Evolutionary conservation across 495 filamentous ascomycete species (phyloP), one percentile per base, ranked within the genome.

Genomic region (Hapsidospora chrysogenum): DNA sequence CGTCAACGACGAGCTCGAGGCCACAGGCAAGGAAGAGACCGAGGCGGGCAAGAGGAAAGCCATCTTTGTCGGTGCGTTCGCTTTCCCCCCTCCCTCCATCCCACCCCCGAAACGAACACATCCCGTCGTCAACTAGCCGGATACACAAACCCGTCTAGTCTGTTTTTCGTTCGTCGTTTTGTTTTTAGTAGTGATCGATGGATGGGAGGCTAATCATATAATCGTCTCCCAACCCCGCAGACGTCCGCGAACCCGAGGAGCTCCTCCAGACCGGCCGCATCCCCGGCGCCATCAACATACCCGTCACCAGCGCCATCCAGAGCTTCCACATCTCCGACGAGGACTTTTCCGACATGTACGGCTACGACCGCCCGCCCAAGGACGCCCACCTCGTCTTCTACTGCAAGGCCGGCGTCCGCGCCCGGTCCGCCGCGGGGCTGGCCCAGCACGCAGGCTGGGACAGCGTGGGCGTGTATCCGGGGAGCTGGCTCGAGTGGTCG

Each of bases 401-500:
- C 52, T 97, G 89, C 54, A 87, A 80, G 58, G 74, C 83, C 0
- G 89, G 89, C 2, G 84, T 95, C 38, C 66, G 89, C 53, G 80
- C 78, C 45, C 53, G 63, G 15, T 71, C 80, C 3, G 87, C 86
- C n/a, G 85, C 86, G 17, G 66, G 73, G 48, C 51, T 95, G 58
- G 87, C 87, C 33, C 58, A 60, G 33, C 67, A 78, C 54, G 74
- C 72, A 9, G 87, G 89, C 17, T 95, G 78, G 66, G 55, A 60
- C 22, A 66, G 61, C 22, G 64, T 86, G 1, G 76, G 74, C 25
- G 85, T 94, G 61, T 94, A 89, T 59, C 61, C 64, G 5, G 87
- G 89, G 6, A 89, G 82, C 58, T 95, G 84, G 85, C 31, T 79
- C 43, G 87, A 95, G 56, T 97, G 87, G 87, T 16, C 31, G 8